Evolutionary conservation across 1,139 yeast species (phyloP), one percentile per base, ranked within the genome.

Genomic region (Candida tropicalis): DNA sequence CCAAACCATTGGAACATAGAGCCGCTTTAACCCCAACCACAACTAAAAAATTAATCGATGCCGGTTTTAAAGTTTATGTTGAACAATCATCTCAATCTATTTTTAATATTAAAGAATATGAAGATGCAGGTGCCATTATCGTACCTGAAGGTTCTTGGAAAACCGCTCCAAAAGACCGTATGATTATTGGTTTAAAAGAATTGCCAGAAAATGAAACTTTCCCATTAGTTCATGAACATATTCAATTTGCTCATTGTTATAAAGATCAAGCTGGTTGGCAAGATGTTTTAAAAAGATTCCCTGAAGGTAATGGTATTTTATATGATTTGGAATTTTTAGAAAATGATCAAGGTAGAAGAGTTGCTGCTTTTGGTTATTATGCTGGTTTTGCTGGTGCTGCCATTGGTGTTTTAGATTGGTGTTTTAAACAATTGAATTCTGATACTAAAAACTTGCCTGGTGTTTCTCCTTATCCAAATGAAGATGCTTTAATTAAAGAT

Each of bases 341-440:
- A 65, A 89, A 93, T 63, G 97, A 87, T 55, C 83, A 82, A 61
- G 98, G 98, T 28, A 87, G 98, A 75, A 86, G 99, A 70, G 99
- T 95, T 32, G 99, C 99, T 39, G 99, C 99, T 11, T 93, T 93
- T 63, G 99, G 99, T 13, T 95, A 81, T 74, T 93, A 93, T 65
- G 99, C 99, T 38, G 99, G 99, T 18, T 93, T 95, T 62, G 99
- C 98, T 11, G 99, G 99, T 59, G 98, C 99, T 38, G 99, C 99
- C 24, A 70, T 93, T 44, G 99, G 99, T 59, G 77, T 91, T 42
- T 81, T 81, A 62, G 96, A 90, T 65, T 93, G 98, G 97, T 87
- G 95, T 39, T 87, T 86, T 73, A 90, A 91, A 70, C 93, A 87
- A 64, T 68, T 82, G 24, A 83, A 87, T 59, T 48, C 84, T 8